A percentile compares a stretch with the other conserved stretches of the same genome.
These are phyloP conservation scores for Tetrapisispora fleetii DNA, from an alignment of 805 yeast species.

Conservation along the genomic window DNA sequence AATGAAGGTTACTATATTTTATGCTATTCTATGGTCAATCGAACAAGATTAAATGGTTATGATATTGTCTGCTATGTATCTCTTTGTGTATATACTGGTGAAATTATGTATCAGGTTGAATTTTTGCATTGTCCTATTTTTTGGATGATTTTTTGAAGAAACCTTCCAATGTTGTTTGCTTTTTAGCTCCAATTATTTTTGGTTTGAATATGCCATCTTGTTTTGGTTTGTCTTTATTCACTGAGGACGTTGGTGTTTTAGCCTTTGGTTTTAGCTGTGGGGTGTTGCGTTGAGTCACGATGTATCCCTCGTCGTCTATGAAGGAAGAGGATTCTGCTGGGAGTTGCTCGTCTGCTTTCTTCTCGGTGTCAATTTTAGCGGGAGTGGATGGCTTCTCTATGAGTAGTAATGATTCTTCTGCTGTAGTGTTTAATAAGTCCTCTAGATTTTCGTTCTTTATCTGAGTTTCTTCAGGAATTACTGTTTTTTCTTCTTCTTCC, in stretches of 20 bases:
- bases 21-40: too few species aligned
- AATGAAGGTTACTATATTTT: too few species aligned
- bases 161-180: slow-evolving; percentile 26
- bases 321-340: slow-evolving; percentile 7
- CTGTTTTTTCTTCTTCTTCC: background rate
- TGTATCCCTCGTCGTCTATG: slow-evolving; percentile 29
- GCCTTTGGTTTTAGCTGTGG: slow-evolving; percentile 6
- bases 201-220: slow-evolving; percentile 5
- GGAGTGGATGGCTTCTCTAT: slow-evolving; percentile 3
- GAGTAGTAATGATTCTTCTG: slow-evolving; percentile 24
- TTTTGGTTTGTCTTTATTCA: slow-evolving; percentile 6
- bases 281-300: slow-evolving; percentile 21
- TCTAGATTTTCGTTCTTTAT: slow-evolving; percentile 10
- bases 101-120: too few species aligned
- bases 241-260: slow-evolving; percentile 2
- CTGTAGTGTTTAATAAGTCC: slow-evolving; percentile 25
- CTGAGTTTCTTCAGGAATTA: background rate
- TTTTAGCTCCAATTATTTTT: slow-evolving; percentile 9
- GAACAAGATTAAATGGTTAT: too few species aligned
- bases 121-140: background rate
- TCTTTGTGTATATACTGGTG: too few species aligned
- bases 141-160: slow-evolving; percentile 18
- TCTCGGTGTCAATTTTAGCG: background rate
- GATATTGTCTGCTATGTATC: background rate
- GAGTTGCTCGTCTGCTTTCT: background rate